These are phyloP conservation scores for Brassica nigra DNA, from an alignment of 345 rosid species.

Conservation along the genomic window DNA sequence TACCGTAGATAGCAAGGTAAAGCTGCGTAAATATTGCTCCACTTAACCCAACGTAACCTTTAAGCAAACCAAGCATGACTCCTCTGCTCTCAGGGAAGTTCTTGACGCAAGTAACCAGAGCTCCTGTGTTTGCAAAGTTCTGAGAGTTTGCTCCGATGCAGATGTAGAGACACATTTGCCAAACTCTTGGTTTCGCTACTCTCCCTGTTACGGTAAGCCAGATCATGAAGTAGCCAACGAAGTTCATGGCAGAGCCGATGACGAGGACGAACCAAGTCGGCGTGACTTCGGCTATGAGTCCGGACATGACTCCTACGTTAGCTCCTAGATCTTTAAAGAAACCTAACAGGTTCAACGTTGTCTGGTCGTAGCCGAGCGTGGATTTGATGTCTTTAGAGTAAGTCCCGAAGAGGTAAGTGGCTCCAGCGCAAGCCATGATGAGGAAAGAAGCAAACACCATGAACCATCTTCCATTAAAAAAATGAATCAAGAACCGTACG, in stretches of 20 bases:
- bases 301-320: conserved; percentile 77
- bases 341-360: conserved; percentile 76
- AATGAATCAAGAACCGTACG: conserved; percentile 47
- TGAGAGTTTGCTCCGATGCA: conserved; percentile 86
- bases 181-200: conserved; percentile 65
- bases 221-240: conserved; percentile 79
- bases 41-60: conserved; percentile 83
- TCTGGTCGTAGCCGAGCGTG: conserved; percentile 76
- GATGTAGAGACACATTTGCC: conserved; percentile 88
- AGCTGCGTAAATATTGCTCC: conserved; percentile 89
- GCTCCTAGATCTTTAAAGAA: conserved; percentile 92
- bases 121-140: conserved; percentile 86
- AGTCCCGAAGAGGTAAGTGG: conserved; percentile 77
- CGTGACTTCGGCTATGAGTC: conserved; percentile 80
- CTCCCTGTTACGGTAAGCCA: conserved; percentile 71
- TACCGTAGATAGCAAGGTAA: conserved; percentile 77
- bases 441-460: conserved; percentile 84
- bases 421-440: conserved; percentile 94
- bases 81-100: conserved; percentile 92
- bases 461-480: conserved; percentile 78
- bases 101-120: conserved; percentile 79
- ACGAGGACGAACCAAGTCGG: conserved; percentile 87
- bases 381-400: conserved; percentile 81
- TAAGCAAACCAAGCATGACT: conserved; percentile 72
- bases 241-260: conserved; percentile 77